Evolutionary conservation across 192 early-diverging fungal species (phyloP).

Genomic region (Spizellomyces sp.): DNA sequence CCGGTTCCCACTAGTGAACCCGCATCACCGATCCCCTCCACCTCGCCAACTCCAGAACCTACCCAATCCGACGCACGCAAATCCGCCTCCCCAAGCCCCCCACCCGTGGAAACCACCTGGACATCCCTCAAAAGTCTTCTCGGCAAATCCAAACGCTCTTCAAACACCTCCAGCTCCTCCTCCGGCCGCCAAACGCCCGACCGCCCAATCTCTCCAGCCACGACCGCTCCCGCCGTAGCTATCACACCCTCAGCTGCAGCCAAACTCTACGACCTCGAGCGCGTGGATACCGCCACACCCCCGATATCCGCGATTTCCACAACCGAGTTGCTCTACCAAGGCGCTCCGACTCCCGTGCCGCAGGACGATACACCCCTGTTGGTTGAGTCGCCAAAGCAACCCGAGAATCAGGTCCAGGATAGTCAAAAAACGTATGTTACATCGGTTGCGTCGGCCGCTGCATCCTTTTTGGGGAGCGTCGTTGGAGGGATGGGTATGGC

Average conservation of each 20-base stretch:
- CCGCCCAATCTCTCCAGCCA: no score
- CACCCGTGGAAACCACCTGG: background rate
- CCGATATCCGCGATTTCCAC: background rate
- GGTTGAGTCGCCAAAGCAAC: background rate
- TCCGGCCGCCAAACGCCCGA: no score
- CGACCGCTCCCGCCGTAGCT: no score
- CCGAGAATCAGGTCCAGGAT: background rate
- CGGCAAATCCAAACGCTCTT: constrained; percentile 3
- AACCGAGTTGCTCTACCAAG: background rate
- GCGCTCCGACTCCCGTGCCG: background rate
- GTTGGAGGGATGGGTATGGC: background rate
- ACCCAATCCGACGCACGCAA: no score
- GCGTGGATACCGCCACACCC: background rate
- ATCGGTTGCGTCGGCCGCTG: constrained; percentile 4
- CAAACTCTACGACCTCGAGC: background rate
- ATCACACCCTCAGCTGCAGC: background rate
- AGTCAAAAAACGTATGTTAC: background rate
- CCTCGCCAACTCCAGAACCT: no score
- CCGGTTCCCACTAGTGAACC: constrained; percentile 11
- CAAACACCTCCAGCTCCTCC: background rate
- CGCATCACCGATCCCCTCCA: no score
- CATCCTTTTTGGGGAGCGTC: constrained; percentile 17
- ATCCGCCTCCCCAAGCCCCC: background rate
- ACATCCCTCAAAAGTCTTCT: constrained; percentile 1
- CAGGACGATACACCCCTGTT: background rate